Evolutionary conservation across 257 asterid genomes (phyloP).

Genomic region (Penstemon eatonii): DNA sequence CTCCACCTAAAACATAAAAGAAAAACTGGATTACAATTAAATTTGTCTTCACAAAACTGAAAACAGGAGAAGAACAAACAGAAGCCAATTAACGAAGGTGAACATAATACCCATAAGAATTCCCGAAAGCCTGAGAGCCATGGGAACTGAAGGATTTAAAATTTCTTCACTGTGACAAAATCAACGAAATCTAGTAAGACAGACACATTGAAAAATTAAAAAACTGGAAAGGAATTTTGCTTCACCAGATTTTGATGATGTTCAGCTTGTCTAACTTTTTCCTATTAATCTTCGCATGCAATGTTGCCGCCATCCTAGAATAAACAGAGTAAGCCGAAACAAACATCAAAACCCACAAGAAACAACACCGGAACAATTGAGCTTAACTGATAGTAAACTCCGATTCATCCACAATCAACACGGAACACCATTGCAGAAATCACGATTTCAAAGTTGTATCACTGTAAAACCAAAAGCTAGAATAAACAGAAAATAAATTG

Average conservation of each 20-base stretch:
- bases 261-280: constrained; percentile 71
- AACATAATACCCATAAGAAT: constrained; percentile 84
- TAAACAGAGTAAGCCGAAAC: constrained; percentile 19
- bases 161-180: constrained; percentile 69
- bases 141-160: constrained; percentile 84
- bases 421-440: too few relatives aligned
- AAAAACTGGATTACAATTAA: background rate
- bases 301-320: constrained; percentile 95
- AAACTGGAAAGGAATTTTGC: background rate
- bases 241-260: constrained; percentile 76
- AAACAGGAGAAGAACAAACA: constrained; percentile 5
- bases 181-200: constrained; percentile 6
- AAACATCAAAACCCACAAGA: background rate
- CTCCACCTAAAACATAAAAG: constrained; percentile 63
- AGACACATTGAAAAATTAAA: background rate
- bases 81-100: background rate
- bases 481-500: background rate
- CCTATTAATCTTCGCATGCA: constrained; percentile 76
- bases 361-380: background rate
- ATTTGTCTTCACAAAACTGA: background rate
- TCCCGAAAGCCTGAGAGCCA: constrained; percentile 97
- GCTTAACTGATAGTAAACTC: too few relatives aligned
- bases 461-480: background rate
- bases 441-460: background rate
- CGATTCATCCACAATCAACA: too few relatives aligned